These are phyloP conservation scores for Pyrenula massariospora DNA, from an alignment of 495 filamentous ascomycete genomes.

Conservation along the genomic window DNA sequence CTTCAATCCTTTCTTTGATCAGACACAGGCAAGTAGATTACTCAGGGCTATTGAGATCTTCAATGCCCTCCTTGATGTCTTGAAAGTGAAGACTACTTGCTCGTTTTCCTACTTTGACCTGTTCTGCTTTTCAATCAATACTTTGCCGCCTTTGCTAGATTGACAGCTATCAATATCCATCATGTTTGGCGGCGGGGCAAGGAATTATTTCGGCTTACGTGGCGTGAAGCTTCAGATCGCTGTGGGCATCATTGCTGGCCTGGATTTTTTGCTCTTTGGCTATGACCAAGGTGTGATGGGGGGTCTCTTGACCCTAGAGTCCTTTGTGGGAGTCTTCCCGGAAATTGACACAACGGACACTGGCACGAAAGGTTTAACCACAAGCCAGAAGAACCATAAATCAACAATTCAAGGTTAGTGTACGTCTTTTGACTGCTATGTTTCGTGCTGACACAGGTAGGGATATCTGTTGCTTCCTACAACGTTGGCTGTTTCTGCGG, in stretches of 20 bases:
- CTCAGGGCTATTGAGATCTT: too few relatives aligned
- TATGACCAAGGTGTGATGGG: conserved; percentile 52
- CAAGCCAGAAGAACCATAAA: conserved; percentile 22
- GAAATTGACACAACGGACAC: conserved; percentile 34
- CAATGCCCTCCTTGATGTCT: too few relatives aligned
- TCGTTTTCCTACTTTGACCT: too few relatives aligned
- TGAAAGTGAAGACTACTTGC: too few relatives aligned
- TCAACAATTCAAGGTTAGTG: conserved; percentile 44
- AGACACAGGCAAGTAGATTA: too few relatives aligned
- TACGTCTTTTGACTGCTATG: background rate
- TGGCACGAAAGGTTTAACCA: conserved; percentile 12
- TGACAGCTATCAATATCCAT: too few relatives aligned
- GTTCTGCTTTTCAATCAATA: too few relatives aligned
- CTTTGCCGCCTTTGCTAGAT: too few relatives aligned
- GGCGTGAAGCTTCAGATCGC: conserved; percentile 55
- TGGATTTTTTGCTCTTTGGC: conserved; percentile 55
- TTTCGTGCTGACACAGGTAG: conserved; percentile 9
- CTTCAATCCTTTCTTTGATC: too few relatives aligned
- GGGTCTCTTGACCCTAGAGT: conserved; percentile 42
- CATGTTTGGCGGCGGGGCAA: conserved; percentile 1
- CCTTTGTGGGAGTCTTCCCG: conserved; percentile 44
- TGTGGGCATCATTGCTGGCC: conserved; percentile 55
- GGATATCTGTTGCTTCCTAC: conserved; percentile 52
- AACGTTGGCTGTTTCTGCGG: conserved; percentile 70
- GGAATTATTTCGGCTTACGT: conserved; percentile 49